phyloP scores from a whole-genome alignment of 2,329 filamentous ascomycete species.

The Aspergillus fijiensis region DNA sequence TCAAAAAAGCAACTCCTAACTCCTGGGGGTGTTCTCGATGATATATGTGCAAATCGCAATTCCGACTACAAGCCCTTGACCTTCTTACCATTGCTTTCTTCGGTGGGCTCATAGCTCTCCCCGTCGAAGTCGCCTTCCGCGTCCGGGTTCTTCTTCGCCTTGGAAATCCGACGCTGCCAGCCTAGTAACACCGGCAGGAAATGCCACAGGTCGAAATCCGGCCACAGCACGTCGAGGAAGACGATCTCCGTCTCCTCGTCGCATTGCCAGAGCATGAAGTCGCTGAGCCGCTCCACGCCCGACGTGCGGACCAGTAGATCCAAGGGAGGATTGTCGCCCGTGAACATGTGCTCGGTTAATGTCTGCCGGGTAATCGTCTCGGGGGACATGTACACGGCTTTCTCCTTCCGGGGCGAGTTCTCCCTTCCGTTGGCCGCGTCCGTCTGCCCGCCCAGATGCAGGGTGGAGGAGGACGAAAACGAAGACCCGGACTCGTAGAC shows the following conservation, averaged over 20 bases:
- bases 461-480: constrained; percentile 50
- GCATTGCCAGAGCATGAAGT: constrained; percentile 99
- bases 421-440: constrained; percentile 38
- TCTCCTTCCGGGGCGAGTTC: constrained; percentile 25
- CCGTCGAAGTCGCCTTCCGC: constrained; percentile 60
- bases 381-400: constrained; percentile 63
- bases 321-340: constrained; percentile 77
- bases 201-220: constrained; percentile 90
- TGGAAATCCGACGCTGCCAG: constrained; percentile 72
- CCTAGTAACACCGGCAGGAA: constrained; percentile 90
- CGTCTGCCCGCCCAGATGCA: constrained; percentile 39
- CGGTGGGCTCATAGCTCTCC: constrained; percentile 34
- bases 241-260: constrained; percentile 90
- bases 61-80: constrained; percentile 30
- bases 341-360: constrained; percentile 83
- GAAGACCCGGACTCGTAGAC: constrained; percentile 36
- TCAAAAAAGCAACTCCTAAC: constrained; percentile 8
- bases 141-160: constrained; percentile 60
- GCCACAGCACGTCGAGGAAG: constrained; percentile 90
- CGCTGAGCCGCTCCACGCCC: constrained; percentile 86
- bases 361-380: constrained; percentile 84
- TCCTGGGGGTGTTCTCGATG: not conserved
- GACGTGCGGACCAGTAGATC: constrained; percentile 91
- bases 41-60: constrained; percentile 5
- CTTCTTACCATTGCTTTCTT: constrained; percentile 33